Evolutionary conservation across 148 eudicot genomes (phyloP).

Genomic region (Amaranthus palmeri): DNA sequence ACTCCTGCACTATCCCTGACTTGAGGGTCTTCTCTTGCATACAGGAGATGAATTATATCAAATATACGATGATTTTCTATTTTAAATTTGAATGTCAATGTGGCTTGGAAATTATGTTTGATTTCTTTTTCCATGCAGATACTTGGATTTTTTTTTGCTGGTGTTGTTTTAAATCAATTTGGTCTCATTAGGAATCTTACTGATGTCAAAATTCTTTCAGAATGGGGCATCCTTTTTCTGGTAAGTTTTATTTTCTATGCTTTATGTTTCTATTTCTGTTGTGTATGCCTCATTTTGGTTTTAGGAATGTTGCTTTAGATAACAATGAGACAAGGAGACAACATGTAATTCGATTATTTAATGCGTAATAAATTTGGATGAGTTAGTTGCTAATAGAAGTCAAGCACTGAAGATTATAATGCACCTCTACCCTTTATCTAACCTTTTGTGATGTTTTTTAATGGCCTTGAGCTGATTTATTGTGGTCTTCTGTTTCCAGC

Average conservation of each 20-base stretch:
- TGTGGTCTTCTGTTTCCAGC: slow-evolving; percentile 39
- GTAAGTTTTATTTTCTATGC: slow-evolving; percentile 33
- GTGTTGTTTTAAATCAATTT: slow-evolving; percentile 87
- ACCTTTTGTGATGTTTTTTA: not conserved
- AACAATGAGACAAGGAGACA: not conserved
- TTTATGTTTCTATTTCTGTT: slow-evolving; percentile 3
- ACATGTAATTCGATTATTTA: too few relatives aligned
- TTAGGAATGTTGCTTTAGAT: not conserved
- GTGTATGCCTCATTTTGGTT: not conserved
- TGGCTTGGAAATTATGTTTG: too few relatives aligned
- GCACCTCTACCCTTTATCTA: too few relatives aligned
- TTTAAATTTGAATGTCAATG: too few relatives aligned
- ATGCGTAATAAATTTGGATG: too few relatives aligned
- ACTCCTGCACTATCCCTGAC: not conserved
- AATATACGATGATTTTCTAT: too few relatives aligned
- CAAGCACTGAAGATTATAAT: too few relatives aligned
- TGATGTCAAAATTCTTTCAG: slow-evolving; percentile 90
- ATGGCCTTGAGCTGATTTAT: not conserved
- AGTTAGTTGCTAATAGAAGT: too few relatives aligned
- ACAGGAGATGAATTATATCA: too few relatives aligned
- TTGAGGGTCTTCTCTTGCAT: not conserved
- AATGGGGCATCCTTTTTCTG: slow-evolving; percentile 98
- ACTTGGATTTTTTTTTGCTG: slow-evolving; percentile 97
- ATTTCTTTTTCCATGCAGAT: slow-evolving; percentile 44
- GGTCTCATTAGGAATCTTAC: slow-evolving; percentile 91